Percentiles rank a stretch among this genome's conserved stretches.
These are phyloP conservation scores for Thielaviopsis euricoi DNA, from an alignment of 2,329 filamentous ascomycete genomes.

Conservation along the genomic window DNA sequence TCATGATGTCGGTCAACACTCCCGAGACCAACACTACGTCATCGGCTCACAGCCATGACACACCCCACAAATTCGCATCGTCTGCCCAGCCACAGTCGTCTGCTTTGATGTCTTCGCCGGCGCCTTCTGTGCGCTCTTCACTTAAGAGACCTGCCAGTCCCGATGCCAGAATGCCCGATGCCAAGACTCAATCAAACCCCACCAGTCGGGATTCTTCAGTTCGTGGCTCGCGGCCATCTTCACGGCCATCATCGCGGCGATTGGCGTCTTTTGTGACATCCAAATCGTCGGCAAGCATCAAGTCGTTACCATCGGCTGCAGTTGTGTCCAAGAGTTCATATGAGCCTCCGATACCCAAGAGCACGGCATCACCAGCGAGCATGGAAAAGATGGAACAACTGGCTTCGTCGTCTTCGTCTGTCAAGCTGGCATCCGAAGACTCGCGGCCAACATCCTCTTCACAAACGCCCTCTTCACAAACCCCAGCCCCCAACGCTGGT, in stretches of 20 bases:
- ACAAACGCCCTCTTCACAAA: constrained; percentile 1
- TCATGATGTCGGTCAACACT: too few relatives aligned
- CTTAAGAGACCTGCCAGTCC: constrained; percentile 8
- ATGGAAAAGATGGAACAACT: background rate
- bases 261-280: constrained; percentile 5
- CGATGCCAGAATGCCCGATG: constrained; percentile 1
- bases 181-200: constrained; percentile 4
- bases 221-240: constrained; percentile 1
- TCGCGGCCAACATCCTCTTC: background rate
- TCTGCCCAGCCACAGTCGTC: background rate
- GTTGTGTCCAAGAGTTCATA: constrained; percentile 1
- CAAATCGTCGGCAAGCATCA: background rate
- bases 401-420: background rate
- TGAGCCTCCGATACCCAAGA: constrained; percentile 1
- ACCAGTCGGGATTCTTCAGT: background rate
- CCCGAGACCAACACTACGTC: too few relatives aligned
- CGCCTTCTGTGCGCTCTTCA: background rate
- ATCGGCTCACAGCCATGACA: too few relatives aligned
- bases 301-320: constrained; percentile 3
- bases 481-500: background rate
- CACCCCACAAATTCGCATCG: background rate
- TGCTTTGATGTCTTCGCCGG: constrained; percentile 1
- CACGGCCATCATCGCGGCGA: background rate
- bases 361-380: background rate
- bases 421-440: background rate